These are phyloP conservation scores for Zanthoxylum bungeanum DNA, from an alignment of 345 rosid genomes.

Conservation along the genomic window DNA sequence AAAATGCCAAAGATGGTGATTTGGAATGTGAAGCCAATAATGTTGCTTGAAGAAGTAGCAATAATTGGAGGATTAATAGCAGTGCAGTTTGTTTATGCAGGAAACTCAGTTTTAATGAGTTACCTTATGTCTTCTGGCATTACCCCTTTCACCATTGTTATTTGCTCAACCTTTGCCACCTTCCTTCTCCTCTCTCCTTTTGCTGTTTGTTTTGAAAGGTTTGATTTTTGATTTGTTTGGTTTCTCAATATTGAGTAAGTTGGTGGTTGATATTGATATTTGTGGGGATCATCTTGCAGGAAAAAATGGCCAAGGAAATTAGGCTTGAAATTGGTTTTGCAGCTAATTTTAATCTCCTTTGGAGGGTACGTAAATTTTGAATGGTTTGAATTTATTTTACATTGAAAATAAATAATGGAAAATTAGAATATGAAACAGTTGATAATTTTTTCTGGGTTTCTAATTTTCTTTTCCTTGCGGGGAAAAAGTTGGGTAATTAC, in stretches of 20 bases:
- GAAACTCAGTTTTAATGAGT: conserved; percentile 55
- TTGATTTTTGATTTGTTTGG: neutral
- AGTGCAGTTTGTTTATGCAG: conserved; percentile 70
- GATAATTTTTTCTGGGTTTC: neutral
- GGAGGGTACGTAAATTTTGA: conserved; percentile 55
- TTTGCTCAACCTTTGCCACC: conserved; percentile 63
- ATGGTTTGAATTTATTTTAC: neutral
- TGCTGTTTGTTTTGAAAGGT: conserved; percentile 79
- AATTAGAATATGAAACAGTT: neutral
- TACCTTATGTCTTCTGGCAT: conserved; percentile 82
- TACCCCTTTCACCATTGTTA: conserved; percentile 57
- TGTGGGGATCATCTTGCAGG: conserved; percentile 45
- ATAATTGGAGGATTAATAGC: conserved; percentile 58
- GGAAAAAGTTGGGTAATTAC: neutral
- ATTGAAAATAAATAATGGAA: neutral
- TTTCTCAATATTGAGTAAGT: too few relatives aligned
- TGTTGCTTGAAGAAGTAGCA: conserved; percentile 48
- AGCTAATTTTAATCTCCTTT: conserved; percentile 66
- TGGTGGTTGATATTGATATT: neutral
- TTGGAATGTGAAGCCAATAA: conserved; percentile 30
- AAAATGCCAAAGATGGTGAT: conserved; percentile 9
- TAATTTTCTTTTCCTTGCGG: neutral
- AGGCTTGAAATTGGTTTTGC: conserved; percentile 49
- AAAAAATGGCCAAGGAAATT: conserved; percentile 65
- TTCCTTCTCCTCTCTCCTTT: conserved; percentile 68